Conservation (phyloP, 148 eudicot genomes). For the Rheum nobile region DNA sequence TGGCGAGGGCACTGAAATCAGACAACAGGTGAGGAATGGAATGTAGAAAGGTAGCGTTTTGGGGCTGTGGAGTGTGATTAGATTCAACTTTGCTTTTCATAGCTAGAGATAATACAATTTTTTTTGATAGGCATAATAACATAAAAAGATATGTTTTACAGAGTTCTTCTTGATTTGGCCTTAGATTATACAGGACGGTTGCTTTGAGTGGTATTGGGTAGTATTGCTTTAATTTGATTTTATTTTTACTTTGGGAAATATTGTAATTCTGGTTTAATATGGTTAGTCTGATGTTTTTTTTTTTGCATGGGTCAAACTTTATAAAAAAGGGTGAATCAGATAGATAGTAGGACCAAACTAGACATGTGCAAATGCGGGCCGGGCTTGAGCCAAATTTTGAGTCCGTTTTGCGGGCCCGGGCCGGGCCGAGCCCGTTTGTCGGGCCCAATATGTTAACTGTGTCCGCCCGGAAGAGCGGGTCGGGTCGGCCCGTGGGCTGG, state of each 20-base stretch:
- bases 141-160: neutral
- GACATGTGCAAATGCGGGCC: too few species aligned
- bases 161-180: neutral
- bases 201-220: neutral
- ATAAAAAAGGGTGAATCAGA: too few species aligned
- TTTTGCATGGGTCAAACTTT: too few species aligned
- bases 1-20: conserved; percentile 30
- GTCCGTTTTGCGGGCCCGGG: too few species aligned
- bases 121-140: neutral
- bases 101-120: neutral
- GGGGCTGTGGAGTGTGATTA: neutral
- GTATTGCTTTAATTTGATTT: neutral
- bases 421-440: too few species aligned
- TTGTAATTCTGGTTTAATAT: neutral
- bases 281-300: too few species aligned
- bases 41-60: neutral
- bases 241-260: neutral
- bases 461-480: too few species aligned
- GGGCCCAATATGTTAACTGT: too few species aligned
- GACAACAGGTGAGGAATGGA: neutral
- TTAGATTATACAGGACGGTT: neutral
- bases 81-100: neutral
- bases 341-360: too few species aligned
- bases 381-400: too few species aligned
- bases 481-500: too few species aligned